These are phyloP conservation scores for Didymella segeticola DNA, from an alignment of 2,329 filamentous ascomycete species.

Conservation along the genomic window DNA sequence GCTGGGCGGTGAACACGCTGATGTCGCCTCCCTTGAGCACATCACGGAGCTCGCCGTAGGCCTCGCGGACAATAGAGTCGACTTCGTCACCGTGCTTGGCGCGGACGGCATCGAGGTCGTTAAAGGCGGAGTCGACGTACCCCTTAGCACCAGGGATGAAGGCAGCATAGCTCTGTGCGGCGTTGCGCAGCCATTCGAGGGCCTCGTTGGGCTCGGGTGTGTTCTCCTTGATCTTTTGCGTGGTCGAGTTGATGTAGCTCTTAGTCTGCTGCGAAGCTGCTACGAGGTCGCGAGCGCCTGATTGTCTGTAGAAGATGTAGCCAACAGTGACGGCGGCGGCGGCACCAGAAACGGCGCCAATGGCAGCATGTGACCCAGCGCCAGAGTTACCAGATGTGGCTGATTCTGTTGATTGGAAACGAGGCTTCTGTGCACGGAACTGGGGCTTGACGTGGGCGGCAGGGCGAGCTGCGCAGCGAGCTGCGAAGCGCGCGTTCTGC, in stretches of 20 bases:
- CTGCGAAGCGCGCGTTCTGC: conserved; percentile 39
- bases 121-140: conserved; percentile 73
- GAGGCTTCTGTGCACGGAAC: conserved; percentile 37
- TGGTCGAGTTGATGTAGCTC: conserved; percentile 65
- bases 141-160: conserved; percentile 74
- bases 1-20: conserved; percentile 66
- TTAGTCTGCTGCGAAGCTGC: conserved; percentile 63
- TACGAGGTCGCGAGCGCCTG: conserved; percentile 58
- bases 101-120: conserved; percentile 72
- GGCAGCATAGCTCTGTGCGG: conserved; percentile 71
- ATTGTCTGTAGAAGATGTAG: conserved; percentile 62
- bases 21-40: conserved; percentile 66
- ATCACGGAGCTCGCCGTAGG: conserved; percentile 71
- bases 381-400: conserved; percentile 29
- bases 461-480: conserved; percentile 40
- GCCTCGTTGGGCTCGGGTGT: conserved; percentile 73
- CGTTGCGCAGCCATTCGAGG: conserved; percentile 68
- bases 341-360: conserved; percentile 60
- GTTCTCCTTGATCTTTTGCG: conserved; percentile 65
- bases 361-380: conserved; percentile 49
- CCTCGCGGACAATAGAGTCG: conserved; percentile 70
- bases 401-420: conserved; percentile 44
- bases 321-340: conserved; percentile 55
- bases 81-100: conserved; percentile 73
- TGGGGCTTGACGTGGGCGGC: conserved; percentile 33